Evolutionary conservation across 2,329 filamentous ascomycete genomes (phyloP), one percentile per base, ranked within the genome.

Genomic region (Lizonia empirigonia): DNA sequence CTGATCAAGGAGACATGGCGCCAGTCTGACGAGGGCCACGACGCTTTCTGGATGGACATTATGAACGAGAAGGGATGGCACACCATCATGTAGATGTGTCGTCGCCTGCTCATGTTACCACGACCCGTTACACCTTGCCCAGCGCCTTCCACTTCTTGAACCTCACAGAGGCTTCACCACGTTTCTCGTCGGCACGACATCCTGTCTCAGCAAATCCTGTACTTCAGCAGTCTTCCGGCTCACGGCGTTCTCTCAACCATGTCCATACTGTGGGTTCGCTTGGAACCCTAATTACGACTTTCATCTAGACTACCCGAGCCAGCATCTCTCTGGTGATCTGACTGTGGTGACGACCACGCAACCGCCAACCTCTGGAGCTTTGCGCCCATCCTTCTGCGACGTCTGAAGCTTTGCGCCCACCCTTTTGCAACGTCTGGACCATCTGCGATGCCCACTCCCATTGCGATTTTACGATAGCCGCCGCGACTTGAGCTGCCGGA

Each of bases 61-160:
- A 80, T 82, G 77, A 78, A 81, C 57, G 79, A 82, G 63, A 81
- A 79, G 50, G 77, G 79, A 7, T 82, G 79, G 79, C 78, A 83
- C 64, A 82, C 80, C 12, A 77, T 82, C 20, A 80, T 82, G 76
- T 79, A 77, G 16, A 78, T 68, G n/a, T 18, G 15, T 34, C 29
- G 15, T 16, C 26, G 15, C 19, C 40, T 26, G 9, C 9, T 32
- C 15, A 42, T 26, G 27, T 34, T n/a, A 20, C 16, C 41, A 54
- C 45, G 38, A 37, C 44, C 41, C 42, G 24, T 39, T 36, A 35
- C n/a, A 27, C 8, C 30, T 37, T 50, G 39, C 45, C 44, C 26
- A 54, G 46, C 41, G 45, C 22, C 44, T 52, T 52, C 23, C 18
- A 40, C 19, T 16, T n/a, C n/a, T n/a, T 13, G 33, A 29, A 37